These are phyloP conservation scores for Kuraishia piskuri DNA, from an alignment of 805 yeast genomes.

Conservation along the genomic window DNA sequence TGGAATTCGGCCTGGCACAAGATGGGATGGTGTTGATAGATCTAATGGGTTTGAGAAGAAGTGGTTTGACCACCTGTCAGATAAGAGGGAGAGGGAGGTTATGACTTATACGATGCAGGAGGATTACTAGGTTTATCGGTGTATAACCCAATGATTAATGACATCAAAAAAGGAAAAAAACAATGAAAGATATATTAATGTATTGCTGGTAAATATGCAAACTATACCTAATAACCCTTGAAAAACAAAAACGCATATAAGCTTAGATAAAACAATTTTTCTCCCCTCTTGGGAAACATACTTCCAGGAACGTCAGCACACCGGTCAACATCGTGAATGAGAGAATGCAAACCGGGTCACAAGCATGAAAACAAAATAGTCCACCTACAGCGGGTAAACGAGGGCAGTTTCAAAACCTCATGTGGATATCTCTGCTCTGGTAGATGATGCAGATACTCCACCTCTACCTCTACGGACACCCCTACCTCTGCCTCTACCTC, in stretches of 20 bases:
- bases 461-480: constrained; percentile 17
- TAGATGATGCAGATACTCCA: constrained; percentile 1
- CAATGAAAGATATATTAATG: neutral
- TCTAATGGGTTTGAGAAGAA: constrained; percentile 78
- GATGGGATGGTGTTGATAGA: constrained; percentile 92
- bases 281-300: neutral
- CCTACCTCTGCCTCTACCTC: constrained; percentile 8
- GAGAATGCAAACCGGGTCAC: neutral
- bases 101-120: constrained; percentile 28
- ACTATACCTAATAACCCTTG: neutral
- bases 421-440: neutral
- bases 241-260: too few species aligned
- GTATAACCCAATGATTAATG: too few species aligned
- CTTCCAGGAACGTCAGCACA: neutral
- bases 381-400: neutral
- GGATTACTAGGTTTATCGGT: constrained; percentile 23
- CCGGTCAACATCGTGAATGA: neutral
- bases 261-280: too few species aligned
- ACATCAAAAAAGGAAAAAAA: neutral
- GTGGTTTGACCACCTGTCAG: constrained; percentile 39
- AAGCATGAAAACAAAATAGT: neutral
- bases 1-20: constrained; percentile 63
- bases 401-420: neutral
- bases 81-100: constrained; percentile 20
- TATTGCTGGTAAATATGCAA: neutral